Evolutionary conservation across 2,329 filamentous ascomycete genomes (phyloP).

Genomic region (Stachybotrys echinatus): DNA sequence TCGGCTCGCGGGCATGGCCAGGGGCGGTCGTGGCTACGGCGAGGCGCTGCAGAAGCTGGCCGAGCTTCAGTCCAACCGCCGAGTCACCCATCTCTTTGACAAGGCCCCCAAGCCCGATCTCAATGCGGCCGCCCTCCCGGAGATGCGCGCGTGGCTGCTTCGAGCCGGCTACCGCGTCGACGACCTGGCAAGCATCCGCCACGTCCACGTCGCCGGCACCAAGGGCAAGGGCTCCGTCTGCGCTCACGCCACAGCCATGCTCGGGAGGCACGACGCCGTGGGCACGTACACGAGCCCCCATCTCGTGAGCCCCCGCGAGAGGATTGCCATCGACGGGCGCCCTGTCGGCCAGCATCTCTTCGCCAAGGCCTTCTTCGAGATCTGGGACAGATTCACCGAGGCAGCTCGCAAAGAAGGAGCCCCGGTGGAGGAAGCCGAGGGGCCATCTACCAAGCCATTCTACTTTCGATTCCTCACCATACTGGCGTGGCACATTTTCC

Average conservation of each 20-base stretch:
- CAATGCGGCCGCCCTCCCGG: slow-evolving; percentile 72
- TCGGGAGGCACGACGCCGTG: slow-evolving; percentile 48
- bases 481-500: slow-evolving; percentile 79
- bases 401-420: slow-evolving; percentile 27
- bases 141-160: slow-evolving; percentile 73
- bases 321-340: slow-evolving; percentile 72
- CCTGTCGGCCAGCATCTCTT: slow-evolving; percentile 67
- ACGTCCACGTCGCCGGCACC: slow-evolving; percentile 84
- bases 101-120: slow-evolving; percentile 37
- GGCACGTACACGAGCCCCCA: slow-evolving; percentile 86
- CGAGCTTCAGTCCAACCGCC: slow-evolving; percentile 73
- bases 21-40: slow-evolving; percentile 40
- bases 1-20: slow-evolving; percentile 7
- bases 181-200: slow-evolving; percentile 38
- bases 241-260: slow-evolving; percentile 74
- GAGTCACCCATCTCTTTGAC: slow-evolving; percentile 49
- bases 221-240: slow-evolving; percentile 92
- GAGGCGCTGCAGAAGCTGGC: slow-evolving; percentile 71
- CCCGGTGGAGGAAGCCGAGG: slow-evolving; percentile 38
- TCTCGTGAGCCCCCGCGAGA: slow-evolving; percentile 75
- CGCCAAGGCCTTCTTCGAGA: slow-evolving; percentile 72
- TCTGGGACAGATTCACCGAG: slow-evolving; percentile 62
- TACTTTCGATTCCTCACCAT: slow-evolving; percentile 92
- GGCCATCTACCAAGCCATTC: slow-evolving; percentile 67
- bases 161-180: slow-evolving; percentile 65